These are phyloP conservation scores for Wickerhamia fluorescens DNA, from an alignment of 805 yeast species.

Conservation along the genomic window DNA sequence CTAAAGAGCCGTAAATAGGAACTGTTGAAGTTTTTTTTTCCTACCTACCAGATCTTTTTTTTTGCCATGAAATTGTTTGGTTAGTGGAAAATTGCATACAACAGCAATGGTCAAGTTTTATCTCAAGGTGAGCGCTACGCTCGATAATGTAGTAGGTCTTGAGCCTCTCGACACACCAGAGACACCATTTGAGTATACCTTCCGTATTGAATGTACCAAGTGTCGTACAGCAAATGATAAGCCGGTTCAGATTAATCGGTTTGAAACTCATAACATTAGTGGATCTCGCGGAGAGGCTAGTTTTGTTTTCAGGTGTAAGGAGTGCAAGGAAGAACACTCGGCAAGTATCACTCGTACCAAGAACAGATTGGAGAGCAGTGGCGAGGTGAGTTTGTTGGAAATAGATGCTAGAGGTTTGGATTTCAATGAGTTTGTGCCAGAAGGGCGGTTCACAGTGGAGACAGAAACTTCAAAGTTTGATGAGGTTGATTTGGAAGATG, in stretches of 20 bases:
- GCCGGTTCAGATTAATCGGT: slow-evolving; percentile 58
- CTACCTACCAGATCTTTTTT: too few species aligned
- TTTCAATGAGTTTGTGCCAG: slow-evolving; percentile 58
- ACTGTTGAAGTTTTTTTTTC: too few species aligned
- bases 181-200: slow-evolving; percentile 67
- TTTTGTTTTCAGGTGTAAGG: slow-evolving; percentile 69
- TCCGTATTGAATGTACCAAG: slow-evolving; percentile 64
- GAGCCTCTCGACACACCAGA: slow-evolving; percentile 53
- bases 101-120: slow-evolving; percentile 33
- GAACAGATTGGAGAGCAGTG: slow-evolving; percentile 30
- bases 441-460: slow-evolving; percentile 58
- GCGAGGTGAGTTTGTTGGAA: slow-evolving; percentile 45
- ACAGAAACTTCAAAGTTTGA: slow-evolving; percentile 46
- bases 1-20: too few species aligned
- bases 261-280: slow-evolving; percentile 55
- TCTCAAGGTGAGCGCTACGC: slow-evolving; percentile 37
- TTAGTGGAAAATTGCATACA: too few species aligned
- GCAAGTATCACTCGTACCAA: slow-evolving; percentile 27
- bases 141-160: slow-evolving; percentile 49
- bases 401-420: slow-evolving; percentile 87
- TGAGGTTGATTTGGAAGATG: slow-evolving; percentile 67
- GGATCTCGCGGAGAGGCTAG: slow-evolving; percentile 81
- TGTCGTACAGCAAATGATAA: slow-evolving; percentile 78
- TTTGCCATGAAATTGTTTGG: too few species aligned
- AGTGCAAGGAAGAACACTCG: slow-evolving; percentile 44